Base-by-base conservation (phyloP, 768 basidiomycete genomes). In the Hypsizygus marmoreus region DNA sequence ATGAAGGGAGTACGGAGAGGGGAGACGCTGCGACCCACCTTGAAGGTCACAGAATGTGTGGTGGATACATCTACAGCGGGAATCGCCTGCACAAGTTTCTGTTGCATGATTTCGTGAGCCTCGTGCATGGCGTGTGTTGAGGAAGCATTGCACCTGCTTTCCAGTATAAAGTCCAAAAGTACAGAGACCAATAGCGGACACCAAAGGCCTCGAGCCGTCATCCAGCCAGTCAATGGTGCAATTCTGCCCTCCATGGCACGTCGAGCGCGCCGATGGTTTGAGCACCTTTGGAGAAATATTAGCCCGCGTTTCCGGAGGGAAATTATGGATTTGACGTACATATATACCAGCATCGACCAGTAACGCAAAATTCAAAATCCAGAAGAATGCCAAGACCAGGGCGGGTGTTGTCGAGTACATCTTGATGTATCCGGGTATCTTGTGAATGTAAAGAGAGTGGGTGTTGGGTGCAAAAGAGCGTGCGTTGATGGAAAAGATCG, bases 141-240 rank as follows among this genome's bases (percentile, higher is more conserved):
- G 23, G 36, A 24, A 34, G 19, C n/a, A 4, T 65, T 74, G 38
- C 47, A 83, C 84, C 65, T 70, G 59, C 6, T 75, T 58, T 7
- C 81, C 82, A n/a, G 72, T 73, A 51, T 77, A 89, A 24, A 91
- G 63, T 1, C 70, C 82, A 41, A 85, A 73, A 2, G 66, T 64
- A 40, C 77, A 74, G 0, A 76, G 59, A 3, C 85, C 84, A 37
- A 88, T 74, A 25, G 56, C 46, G 5, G 66, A 31, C n/a, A 75
- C 51, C 13, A 79, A 60, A 3, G 88, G 87, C 1, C 44, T 28
- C 8, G 49, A 29, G 13, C 86, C 86, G 50, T 90, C 70, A 43
- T 91, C 87, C 1, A 79, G 47, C 86, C 86, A 90, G 34, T 69
- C 45, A 6, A 88, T 72, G 0, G 59, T 62, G 63, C 82, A 86